Evolutionary conservation across 2,329 filamentous ascomycete genomes (phyloP), one percentile per base, ranked within the genome.

Genomic region (Proliferodiscus dingleyae): DNA sequence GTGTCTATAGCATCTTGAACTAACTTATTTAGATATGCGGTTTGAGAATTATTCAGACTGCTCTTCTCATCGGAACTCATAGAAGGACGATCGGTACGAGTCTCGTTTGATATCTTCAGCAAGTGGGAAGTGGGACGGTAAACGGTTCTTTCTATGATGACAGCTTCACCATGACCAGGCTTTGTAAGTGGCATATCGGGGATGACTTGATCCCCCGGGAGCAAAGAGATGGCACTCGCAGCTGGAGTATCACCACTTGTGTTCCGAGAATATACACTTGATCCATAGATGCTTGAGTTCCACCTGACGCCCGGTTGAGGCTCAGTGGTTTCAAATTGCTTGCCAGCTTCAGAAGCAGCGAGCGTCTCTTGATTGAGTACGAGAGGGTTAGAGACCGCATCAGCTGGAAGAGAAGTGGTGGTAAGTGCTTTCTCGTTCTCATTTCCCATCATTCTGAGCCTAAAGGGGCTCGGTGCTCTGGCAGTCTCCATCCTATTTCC

Each of bases 401-500:
- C 43, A 6, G 29, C 29, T 11, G 16, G 32, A 21, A n/a, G 16
- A 18, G 32, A 9, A 18, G 5, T 8, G 34, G 29, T 38, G 13
- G 49, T 6, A 19, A 40, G 30, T 6, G 43, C 36, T 5, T 46
- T 34, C 21, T 45, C 50, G 28, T 47, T 44, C 23, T 57, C 52
- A 26, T 43, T 44, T 38, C 57, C 52, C 4, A 55, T 53, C 24
- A 81, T 56, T 2, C 71, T 73, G 21, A 71, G 71, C 3, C 77
- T 71, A 52, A 75, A 83, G 0, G 77, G 76, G 43, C 77, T 81
- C 21, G 69, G 65, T 1, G 74, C 74, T 22, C 75, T 69, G 49
- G 80, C 78, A 1, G 78, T 61, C 48, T 76, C 71, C 13, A 68
- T 70, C 1, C 68, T 63, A 2, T 73, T 71, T 36, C 75, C 79